Evolutionary conservation across 805 yeast species (phyloP), one percentile per base, ranked within the genome.

Genomic region (Candida tammaniensis): DNA sequence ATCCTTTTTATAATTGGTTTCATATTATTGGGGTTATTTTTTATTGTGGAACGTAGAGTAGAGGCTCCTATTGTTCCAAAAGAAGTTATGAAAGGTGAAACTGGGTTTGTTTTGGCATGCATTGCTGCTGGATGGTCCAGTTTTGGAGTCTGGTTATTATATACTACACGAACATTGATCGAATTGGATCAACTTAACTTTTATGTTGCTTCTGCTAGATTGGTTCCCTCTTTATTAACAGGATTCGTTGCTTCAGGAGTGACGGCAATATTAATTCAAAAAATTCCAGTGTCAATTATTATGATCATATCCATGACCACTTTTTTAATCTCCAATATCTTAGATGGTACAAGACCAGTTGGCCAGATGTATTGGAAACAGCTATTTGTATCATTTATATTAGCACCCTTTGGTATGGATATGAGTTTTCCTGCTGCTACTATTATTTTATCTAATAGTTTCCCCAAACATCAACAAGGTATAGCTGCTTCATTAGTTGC

Each of bases 361-460:
- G 52, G 72, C 28, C 85, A 82, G 51, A 63, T 72, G 0, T 85
- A 74, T 49, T 84, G 78, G 76, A 66, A 70, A 1, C 73, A 77
- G 53, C 59, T 71, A 6, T 71, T 84, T 48, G 77, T 80, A 2
- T 66, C 74, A 16, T 59, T 72, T 59, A 38, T 79, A 6, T 54
- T 82, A 2, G 57, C 74, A 7, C 74, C 81, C 7, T 79, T 77
- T 59, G 93, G 88, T 2, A 82, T 84, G 87, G 91, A 84, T 52
- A 66, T 79, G 63, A 76, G 85, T 10, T 84, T 82, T 53, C 93
- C 94, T 0, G 81, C 89, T 0, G 79, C 83, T 0, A 75, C 86
- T 0, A 65, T 83, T 33, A 67, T 80, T 8, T 55, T 83, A 25
- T 70, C 80, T 16, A 73, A 76, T 35, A 58, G 63, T 23, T 61